Evolutionary conservation across 1,139 yeast genomes (phyloP).

Genomic region (Yamadazyma buinensis): DNA sequence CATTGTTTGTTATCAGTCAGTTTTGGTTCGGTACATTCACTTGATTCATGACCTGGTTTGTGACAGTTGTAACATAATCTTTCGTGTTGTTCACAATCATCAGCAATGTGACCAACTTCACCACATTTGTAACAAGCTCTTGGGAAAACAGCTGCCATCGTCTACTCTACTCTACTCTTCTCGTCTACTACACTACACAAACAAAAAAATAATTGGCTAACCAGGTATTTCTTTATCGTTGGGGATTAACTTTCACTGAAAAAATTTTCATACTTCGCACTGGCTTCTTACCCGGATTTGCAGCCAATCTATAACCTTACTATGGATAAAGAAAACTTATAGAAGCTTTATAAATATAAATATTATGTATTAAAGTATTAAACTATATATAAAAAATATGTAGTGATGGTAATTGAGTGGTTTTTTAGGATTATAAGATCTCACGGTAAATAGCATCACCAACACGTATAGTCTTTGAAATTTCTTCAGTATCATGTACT

Average conservation of each 20-base stretch:
- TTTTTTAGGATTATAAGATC: no score
- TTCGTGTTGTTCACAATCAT: slow-evolving; percentile 75
- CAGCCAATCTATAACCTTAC: no score
- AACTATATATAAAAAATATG: no score
- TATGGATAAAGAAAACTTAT: no score
- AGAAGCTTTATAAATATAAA: no score
- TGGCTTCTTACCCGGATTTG: slow-evolving; percentile 6
- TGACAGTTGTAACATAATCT: slow-evolving; percentile 93
- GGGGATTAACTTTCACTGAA: slow-evolving; percentile 1
- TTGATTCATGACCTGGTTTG: slow-evolving; percentile 85
- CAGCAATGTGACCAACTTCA: slow-evolving; percentile 88
- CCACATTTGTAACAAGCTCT: slow-evolving; percentile 92
- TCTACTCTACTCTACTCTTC: slow-evolving; percentile 4
- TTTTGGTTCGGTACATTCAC: slow-evolving; percentile 84
- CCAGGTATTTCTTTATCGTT: background rate
- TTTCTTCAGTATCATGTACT: slow-evolving; percentile 78
- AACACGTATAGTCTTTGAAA: slow-evolving; percentile 57
- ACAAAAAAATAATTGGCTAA: no score
- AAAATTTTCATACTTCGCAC: slow-evolving; percentile 5
- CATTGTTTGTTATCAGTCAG: slow-evolving; percentile 83
- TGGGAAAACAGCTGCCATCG: slow-evolving; percentile 66
- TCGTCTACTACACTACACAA: slow-evolving; percentile 4
- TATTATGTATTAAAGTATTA: no score
- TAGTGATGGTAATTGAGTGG: no score
- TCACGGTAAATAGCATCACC: slow-evolving; percentile 75